Base-by-base conservation (phyloP, 2,329 filamentous ascomycete species). In the Coniochaeta sp. region DNA sequence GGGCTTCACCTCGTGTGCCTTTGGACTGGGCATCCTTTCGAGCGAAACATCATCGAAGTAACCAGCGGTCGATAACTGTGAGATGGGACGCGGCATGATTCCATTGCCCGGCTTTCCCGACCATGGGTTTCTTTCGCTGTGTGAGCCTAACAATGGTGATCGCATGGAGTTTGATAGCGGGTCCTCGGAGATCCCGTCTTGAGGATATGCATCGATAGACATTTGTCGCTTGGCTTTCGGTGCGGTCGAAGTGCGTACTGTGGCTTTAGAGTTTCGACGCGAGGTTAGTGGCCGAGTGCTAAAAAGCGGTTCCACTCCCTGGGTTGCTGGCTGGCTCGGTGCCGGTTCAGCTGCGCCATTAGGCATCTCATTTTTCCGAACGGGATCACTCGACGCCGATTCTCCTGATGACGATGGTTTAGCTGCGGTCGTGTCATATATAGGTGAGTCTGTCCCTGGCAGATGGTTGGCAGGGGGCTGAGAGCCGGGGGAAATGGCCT, bases 251-350 rank as follows among this genome's bases (percentile, higher is more conserved):
- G 66, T 63, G 16, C 65, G 61, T 9, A 69, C 60, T 24, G 63
- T 63, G 3, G 67, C 61, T 52, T 64, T 67, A 1, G 67, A 66
- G 30, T 67, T 69, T 1, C 63, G 63, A 30, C 65, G 62, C 6
- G 58, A 53, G 8, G 38, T 50, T 14, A 52, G 52, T 4, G 61
- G 52, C 2, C 59, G 59, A 26, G 55, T 18, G 12, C 42, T 35
- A 6, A 58, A 47, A 10, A 38, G 42, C 12, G 46, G 42, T 8
- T 8, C 51, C 28, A 14, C 56, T 56, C 14, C 40, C 51, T 26
- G 49, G 54, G 20, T 53, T 5, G 20, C 10, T 12, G 18, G 18
- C 10, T 42, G 38, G 18, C 26, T 54, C 26, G 51, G 55, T 20
- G 50, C 49, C 12, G 54, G 51, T 31, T 57, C 58, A 9, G 33